Conservation (phyloP, 495 filamentous ascomycete genomes). For the Apiosordaria backusii region DNA sequence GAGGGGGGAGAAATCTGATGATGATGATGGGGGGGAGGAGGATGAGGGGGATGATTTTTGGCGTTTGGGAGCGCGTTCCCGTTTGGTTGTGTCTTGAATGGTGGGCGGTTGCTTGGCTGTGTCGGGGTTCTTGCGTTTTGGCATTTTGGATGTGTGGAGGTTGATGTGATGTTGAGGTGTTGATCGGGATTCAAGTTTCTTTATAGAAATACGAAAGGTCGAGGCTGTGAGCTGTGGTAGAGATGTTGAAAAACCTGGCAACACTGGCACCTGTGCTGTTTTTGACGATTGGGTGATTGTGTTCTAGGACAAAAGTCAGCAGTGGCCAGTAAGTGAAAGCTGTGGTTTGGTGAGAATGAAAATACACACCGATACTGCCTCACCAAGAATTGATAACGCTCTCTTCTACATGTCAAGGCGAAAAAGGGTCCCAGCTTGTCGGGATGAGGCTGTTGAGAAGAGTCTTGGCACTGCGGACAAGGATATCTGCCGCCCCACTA, state of each 20-base stretch:
- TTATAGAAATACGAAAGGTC: background rate
- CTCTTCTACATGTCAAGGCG: background rate
- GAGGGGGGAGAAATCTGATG: conserved; percentile 1
- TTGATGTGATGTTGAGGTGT: background rate
- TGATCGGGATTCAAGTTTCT: background rate
- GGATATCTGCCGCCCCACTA: conserved; percentile 3
- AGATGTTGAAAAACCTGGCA: too few relatives aligned
- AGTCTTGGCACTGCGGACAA: background rate
- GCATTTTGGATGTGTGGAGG: conserved; percentile 13
- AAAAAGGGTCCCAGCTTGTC: background rate
- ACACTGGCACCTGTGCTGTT: too few relatives aligned
- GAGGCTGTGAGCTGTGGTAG: background rate
- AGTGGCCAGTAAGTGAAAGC: too few relatives aligned
- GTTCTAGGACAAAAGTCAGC: too few relatives aligned
- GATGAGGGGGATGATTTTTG: conserved; percentile 13
- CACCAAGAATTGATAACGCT: background rate
- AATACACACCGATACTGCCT: background rate
- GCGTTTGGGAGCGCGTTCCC: conserved; percentile 18
- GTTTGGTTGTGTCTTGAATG: background rate
- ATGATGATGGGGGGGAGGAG: background rate
- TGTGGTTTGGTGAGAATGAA: too few relatives aligned
- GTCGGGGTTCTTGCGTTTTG: conserved; percentile 21
- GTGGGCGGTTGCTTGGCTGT: background rate
- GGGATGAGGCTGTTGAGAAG: background rate
- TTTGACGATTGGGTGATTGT: too few relatives aligned